These are phyloP conservation scores for Vitis hybrid DNA, from an alignment of 177 flowering plant genomes.

Conservation along the genomic window DNA sequence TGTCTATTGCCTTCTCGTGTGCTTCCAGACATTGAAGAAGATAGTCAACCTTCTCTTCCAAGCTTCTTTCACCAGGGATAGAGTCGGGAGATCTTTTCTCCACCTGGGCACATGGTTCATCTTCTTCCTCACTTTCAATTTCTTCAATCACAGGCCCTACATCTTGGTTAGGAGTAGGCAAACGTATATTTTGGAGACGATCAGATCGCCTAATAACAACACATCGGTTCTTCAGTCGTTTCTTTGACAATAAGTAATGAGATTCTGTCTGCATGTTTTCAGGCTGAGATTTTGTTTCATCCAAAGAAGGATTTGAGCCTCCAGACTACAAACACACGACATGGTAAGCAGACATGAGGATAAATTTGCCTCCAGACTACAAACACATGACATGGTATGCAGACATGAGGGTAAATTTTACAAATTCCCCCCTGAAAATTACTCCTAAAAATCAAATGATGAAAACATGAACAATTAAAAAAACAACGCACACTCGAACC, in stretches of 20 bases:
- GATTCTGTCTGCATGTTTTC: neutral
- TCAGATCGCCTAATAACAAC: conserved; percentile 31
- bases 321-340: neutral
- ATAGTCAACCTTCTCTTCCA: conserved; percentile 31
- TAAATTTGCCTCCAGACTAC: neutral
- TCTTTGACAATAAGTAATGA: neutral
- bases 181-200: conserved; percentile 23
- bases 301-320: neutral
- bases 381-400: too few species aligned
- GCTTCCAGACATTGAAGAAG: conserved; percentile 14
- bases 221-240: neutral
- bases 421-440: too few species aligned
- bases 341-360: too few species aligned
- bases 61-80: conserved; percentile 1
- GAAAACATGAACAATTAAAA: too few species aligned
- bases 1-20: conserved; percentile 22
- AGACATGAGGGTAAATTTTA: too few species aligned
- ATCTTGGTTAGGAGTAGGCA: conserved; percentile 6
- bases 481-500: too few species aligned
- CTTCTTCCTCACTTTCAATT: conserved; percentile 30
- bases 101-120: conserved; percentile 8
- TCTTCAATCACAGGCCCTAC: conserved; percentile 25
- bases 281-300: neutral
- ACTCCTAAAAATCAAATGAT: too few species aligned
- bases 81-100: neutral